A percentile compares a stretch with the other conserved stretches of the same genome.
Conservation (phyloP, 2,329 filamentous ascomycete species). For the Xylariaceae sp. region DNA sequence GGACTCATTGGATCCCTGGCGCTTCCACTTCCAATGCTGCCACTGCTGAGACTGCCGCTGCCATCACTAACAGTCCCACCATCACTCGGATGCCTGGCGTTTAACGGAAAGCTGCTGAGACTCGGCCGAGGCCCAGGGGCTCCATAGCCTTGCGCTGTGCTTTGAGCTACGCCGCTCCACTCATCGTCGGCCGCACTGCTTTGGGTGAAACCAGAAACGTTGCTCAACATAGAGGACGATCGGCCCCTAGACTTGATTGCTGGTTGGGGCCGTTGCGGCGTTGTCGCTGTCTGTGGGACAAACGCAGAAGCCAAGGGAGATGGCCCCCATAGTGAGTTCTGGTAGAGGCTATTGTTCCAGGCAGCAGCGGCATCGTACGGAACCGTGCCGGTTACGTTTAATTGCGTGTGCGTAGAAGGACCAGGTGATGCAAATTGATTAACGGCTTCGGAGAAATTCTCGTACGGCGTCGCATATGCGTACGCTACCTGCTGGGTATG, state of each 20-base stretch:
- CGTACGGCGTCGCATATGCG: constrained; percentile 41
- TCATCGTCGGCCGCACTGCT: constrained; percentile 60
- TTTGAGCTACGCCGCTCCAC: constrained; percentile 29
- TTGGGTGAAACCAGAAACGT: constrained; percentile 71
- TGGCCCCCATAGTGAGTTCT: constrained; percentile 41
- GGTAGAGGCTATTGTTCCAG: constrained; percentile 43
- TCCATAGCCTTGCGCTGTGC: constrained; percentile 20
- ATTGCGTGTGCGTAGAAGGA: constrained; percentile 30
- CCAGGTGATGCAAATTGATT: constrained; percentile 31
- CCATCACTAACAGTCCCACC: constrained; percentile 44
- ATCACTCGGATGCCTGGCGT: constrained; percentile 36
- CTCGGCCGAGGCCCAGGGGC: constrained; percentile 35
- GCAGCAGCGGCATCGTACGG: constrained; percentile 39
- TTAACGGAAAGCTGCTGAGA: constrained; percentile 38
- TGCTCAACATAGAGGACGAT: constrained; percentile 71
- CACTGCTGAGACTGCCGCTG: constrained; percentile 47
- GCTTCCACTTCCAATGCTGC: constrained; percentile 55
- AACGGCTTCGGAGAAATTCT: constrained; percentile 33
- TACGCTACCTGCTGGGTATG: constrained; percentile 45
- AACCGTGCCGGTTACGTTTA: constrained; percentile 22
- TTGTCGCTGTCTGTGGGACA: constrained; percentile 40
- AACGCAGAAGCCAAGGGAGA: constrained; percentile 48
- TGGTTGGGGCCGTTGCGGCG: constrained; percentile 41
- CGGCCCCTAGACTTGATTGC: constrained; percentile 57
- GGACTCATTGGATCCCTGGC: constrained; percentile 60